phyloP scores from a whole-genome alignment of 805 yeast species.

The Yamadazyma endophytica region DNA sequence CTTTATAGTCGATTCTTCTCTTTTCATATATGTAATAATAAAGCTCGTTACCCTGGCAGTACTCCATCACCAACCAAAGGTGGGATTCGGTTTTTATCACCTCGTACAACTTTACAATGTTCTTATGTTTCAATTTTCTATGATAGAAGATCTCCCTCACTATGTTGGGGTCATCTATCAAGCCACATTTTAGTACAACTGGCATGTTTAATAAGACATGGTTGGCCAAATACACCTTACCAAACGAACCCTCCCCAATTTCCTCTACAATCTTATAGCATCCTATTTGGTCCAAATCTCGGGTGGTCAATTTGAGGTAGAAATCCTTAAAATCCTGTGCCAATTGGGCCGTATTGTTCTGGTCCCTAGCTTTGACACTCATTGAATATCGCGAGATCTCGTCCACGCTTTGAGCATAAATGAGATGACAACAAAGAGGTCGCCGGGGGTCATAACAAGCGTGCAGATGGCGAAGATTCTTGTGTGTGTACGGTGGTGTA shows the following conservation, averaged over 20 bases:
- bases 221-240: slow-evolving; percentile 81
- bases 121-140: slow-evolving; percentile 75
- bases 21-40: slow-evolving; percentile 58
- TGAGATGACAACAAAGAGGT: no score
- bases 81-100: slow-evolving; percentile 73
- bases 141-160: slow-evolving; percentile 90
- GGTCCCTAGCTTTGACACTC: no score
- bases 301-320: slow-evolving; percentile 39
- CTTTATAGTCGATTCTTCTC: slow-evolving; percentile 47
- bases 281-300: slow-evolving; percentile 66
- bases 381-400: no score
- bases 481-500: no score
- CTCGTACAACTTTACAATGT: slow-evolving; percentile 82
- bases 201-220: slow-evolving; percentile 70
- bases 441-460: no score
- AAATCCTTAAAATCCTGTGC: slow-evolving; percentile 65
- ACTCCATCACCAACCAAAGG: slow-evolving; percentile 87
- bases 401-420: no score
- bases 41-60: slow-evolving; percentile 79
- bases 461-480: no score
- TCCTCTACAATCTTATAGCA: slow-evolving; percentile 69
- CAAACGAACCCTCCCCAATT: slow-evolving; percentile 91
- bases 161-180: slow-evolving; percentile 73
- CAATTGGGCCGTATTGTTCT: slow-evolving; percentile 45
- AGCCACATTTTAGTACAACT: slow-evolving; percentile 80